Percentiles rank a stretch among this genome's conserved stretches.
Evolutionary conservation across 495 filamentous ascomycete species (phyloP).

Genomic region (Achaetomiella virescens): DNA sequence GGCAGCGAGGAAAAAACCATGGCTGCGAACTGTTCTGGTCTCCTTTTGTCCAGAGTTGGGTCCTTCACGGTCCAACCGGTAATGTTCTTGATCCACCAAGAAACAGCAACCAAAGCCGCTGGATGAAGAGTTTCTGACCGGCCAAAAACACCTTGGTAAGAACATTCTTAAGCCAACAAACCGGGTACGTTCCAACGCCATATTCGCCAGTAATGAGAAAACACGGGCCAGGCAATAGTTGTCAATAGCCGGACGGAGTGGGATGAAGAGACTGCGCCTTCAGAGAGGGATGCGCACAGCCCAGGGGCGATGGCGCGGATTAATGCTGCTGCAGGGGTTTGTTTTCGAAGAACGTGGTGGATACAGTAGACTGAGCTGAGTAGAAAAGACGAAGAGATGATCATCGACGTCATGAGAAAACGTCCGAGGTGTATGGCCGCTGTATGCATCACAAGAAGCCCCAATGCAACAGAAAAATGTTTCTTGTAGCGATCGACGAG

Average conservation of each 20-base stretch:
- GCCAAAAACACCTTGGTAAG: not conserved
- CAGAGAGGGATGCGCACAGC: not conserved
- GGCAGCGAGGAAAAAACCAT: not conserved
- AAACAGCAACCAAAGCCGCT: not conserved
- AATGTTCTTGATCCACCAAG: constrained; percentile 10
- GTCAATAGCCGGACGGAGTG: not conserved
- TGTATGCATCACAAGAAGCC: constrained; percentile 23
- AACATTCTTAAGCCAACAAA: not conserved
- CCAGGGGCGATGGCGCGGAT: not conserved
- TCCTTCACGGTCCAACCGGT: not conserved
- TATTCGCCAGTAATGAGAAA: not conserved
- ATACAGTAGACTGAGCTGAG: not conserved
- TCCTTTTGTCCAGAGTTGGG: not conserved
- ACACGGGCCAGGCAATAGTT: not conserved
- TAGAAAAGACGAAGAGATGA: constrained; percentile 15
- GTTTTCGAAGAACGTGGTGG: constrained; percentile 1
- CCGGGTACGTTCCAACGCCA: constrained; percentile 6
- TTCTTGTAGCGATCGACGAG: constrained; percentile 32
- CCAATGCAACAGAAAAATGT: constrained; percentile 25
- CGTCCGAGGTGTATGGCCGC: constrained; percentile 25
- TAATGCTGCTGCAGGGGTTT: not conserved
- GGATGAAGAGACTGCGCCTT: not conserved
- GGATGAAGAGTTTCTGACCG: not conserved
- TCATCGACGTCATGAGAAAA: constrained; percentile 30
- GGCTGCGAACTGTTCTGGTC: not conserved